Base-by-base conservation (phyloP, 2,329 filamentous ascomycete species). In the Exophiala dermatitidis region DNA sequence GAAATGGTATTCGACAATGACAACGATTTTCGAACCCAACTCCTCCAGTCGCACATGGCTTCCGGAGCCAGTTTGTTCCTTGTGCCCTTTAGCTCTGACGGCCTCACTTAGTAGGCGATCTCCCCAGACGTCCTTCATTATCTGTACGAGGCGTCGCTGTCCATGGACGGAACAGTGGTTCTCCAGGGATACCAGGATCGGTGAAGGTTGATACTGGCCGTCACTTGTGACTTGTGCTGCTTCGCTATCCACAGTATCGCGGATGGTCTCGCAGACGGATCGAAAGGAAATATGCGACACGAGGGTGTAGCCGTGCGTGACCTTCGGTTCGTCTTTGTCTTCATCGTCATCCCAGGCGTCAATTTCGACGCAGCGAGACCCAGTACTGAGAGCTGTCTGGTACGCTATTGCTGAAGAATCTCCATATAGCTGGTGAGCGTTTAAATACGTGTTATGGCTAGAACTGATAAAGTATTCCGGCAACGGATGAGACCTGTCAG, bases 1-100 rank as follows among this genome's bases (percentile, higher is more conserved):
- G 32, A 60, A 57, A 42, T 63, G 61, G 41, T 62, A 62, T 48
- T 63, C 61, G 28, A 63, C 61, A 19, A 63, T 63, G 30, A 63
- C 44, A 33, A 51, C 52, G n/a, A 63, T 60, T 47, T 58, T 63
- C 3, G 58, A 57, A 19, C 50, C 55, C 29, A 63, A 56, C 26
- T 63, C 61, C 37, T 50, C 56, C n/a, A 62, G 51, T 4, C 34
- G 50, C 37, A 62, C 58, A 44, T 63, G 58, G 7, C 57, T 54
- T n/a, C 53, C 59, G 2, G 52, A 50, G 10, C 59, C 59, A 33
- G 58, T 41, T 44, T 60, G 59, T 46, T 60, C 58, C 9, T 52
- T 31, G 31, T 58, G 55, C 9, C 58, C 61, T 37, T 61, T 60
- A n/a, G 59, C 41, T 31, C 58, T 46, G 31, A 63, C 36, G 10